phyloP scores from a whole-genome alignment of 192 early-diverging fungal species.

The Coemansia sp. region DNA sequence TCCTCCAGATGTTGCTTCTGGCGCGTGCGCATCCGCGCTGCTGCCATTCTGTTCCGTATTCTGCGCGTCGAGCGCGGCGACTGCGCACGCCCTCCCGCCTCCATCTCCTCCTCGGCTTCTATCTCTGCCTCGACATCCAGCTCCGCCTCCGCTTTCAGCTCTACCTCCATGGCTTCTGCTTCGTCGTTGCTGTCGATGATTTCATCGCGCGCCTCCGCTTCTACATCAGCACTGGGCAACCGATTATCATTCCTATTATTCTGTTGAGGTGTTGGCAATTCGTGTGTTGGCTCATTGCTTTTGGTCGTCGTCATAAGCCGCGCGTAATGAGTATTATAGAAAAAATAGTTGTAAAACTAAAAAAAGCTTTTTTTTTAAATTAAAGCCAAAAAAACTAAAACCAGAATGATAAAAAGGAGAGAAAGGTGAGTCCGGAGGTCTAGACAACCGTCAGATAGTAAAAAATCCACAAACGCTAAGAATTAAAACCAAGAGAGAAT shows the following conservation, averaged over 20 bases:
- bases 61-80: conserved; percentile 44
- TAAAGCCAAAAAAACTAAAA: too few species aligned
- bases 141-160: too few species aligned
- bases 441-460: too few species aligned
- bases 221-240: too few species aligned
- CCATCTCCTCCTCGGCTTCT: not conserved
- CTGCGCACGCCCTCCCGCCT: conserved; percentile 10
- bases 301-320: not conserved
- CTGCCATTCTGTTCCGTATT: conserved; percentile 37
- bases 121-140: not conserved
- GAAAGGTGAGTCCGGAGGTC: too few species aligned
- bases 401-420: too few species aligned
- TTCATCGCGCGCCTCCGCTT: not conserved
- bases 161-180: not conserved
- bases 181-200: not conserved
- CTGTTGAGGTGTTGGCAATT: not conserved
- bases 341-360: not conserved
- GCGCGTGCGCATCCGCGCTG: conserved; percentile 47
- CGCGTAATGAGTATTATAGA: not conserved
- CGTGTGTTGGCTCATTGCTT: not conserved
- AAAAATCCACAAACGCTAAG: too few species aligned
- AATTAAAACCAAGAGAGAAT: too few species aligned
- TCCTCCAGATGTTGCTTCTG: conserved; percentile 49
- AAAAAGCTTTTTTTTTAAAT: not conserved
- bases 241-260: not conserved